A percentile compares a stretch with the other conserved stretches of the same genome.
Evolutionary conservation across 805 yeast genomes (phyloP).

Genomic region (Cyberlindnera nakhonratchasimensis): DNA sequence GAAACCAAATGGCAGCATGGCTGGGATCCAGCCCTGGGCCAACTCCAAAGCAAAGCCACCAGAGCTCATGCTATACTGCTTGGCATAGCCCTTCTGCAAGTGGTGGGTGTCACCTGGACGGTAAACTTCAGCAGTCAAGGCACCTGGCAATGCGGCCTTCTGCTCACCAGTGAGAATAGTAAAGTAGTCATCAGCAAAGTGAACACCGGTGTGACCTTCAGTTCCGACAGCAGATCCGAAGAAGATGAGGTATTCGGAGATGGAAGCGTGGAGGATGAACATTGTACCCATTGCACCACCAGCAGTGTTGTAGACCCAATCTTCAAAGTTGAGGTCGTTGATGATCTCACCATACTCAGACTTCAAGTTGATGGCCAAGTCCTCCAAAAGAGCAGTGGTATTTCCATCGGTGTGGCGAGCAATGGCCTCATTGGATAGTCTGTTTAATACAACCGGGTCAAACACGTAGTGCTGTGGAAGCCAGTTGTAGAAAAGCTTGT

Average conservation of each 20-base stretch:
- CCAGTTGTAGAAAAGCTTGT: constrained; percentile 53
- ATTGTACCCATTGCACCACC: constrained; percentile 99
- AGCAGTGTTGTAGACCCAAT: constrained; percentile 96
- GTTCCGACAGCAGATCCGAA: constrained; percentile 94
- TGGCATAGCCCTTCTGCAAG: constrained; percentile 64
- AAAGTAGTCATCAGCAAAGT: constrained; percentile 96
- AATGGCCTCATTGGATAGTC: constrained; percentile 53
- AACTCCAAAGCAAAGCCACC: constrained; percentile 88
- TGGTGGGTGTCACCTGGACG: constrained; percentile 86
- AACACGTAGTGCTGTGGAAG: constrained; percentile 70
- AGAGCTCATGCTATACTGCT: constrained; percentile 83
- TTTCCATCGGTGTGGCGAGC: constrained; percentile 52
- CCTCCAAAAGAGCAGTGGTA: constrained; percentile 59
- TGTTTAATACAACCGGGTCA: constrained; percentile 59
- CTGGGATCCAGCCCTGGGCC: constrained; percentile 99
- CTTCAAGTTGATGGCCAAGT: constrained; percentile 55
- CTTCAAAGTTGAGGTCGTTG: constrained; percentile 68
- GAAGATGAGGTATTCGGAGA: constrained; percentile 87
- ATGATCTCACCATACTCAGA: constrained; percentile 68
- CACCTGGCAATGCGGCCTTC: constrained; percentile 64
- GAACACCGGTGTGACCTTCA: constrained; percentile 95
- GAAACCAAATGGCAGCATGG: constrained; percentile 96
- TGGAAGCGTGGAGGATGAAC: constrained; percentile 92
- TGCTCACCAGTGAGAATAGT: constrained; percentile 83
- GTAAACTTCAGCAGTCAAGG: constrained; percentile 66